Base-by-base conservation (phyloP, 2,329 filamentous ascomycete species). In the Aureobasidium sp. region DNA sequence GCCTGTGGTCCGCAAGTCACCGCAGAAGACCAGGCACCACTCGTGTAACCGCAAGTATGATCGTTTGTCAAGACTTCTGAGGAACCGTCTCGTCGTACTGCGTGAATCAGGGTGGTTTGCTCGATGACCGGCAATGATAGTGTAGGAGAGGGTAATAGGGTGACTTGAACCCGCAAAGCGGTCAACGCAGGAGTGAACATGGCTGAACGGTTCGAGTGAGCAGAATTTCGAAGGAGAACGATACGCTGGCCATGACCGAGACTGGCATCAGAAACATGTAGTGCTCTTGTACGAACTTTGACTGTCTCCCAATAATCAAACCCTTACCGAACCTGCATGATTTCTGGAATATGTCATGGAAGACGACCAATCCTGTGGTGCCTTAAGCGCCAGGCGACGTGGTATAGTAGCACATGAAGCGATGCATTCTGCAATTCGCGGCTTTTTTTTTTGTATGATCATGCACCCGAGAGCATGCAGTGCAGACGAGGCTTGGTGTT, bases 41-140 rank as follows among this genome's bases (percentile, higher is more conserved):
- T 62, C 5, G 47, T 53, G 32, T 62, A 62, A 5, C 61, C 61
- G 16, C 61, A 62, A 16, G 61, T 62, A 2, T 44, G 27, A 8
- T 45, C 54, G 30, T 62, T 62, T 5, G 53, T 62, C 21, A 62
- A 48, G 13, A 58, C 34, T 1, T 27, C 29, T 3, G 53, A n/a
- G 21, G 39, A 30, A 9, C 27, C 30, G 11, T 47, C 30, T 58
- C 30, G 34, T 16, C 41, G 53, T 13, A 58, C 10, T 13, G 9
- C 53, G 2, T 25, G 39, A 11, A 45, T 16, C 30, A 47, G n/a
- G 8, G 41, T 58, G 13, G 53, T 58, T n/a, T 44, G 53, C 9
- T 8, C 41, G n/a, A 27, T 29, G 7, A 30, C 30, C 10, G 29
- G 11, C n/a, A 37, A 47, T 3, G 53, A 37, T 10, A 21, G n/a